Evolutionary conservation across 495 filamentous ascomycete genomes (phyloP), one percentile per base, ranked within the genome.

Genomic region (Staphylotrichum longicolle): DNA sequence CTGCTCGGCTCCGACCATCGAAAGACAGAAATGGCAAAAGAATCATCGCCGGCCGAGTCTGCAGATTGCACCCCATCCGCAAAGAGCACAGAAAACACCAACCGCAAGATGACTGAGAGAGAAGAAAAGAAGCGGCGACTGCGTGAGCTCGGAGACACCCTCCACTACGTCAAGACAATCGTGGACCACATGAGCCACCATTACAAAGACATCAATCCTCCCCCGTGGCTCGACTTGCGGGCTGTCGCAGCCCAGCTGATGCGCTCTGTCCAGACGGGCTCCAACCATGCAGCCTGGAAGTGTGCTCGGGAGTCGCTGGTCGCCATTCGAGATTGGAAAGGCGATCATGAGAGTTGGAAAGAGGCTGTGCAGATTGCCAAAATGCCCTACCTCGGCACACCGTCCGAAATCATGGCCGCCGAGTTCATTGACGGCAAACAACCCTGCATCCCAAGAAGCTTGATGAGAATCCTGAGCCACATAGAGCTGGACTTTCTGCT

Each of bases 301-400:
- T 14, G 1, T 7, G 20, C 52, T 2, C 7, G 54, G 11, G 53
- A 52, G 0, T 45, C 54, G 0, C 7, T 52, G 20, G 32, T 11
- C 4, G 3, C 5, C 0, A 32, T 62, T 20, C 6, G 40, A 0
- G 7, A 15, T 1, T 57, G 54, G 54, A 62, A 44, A 54, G 27
- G 7, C 1, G 14, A 9, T 11, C 53, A 57, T 40, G 11, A 7
- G 8, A 57, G 1, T 37, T 57, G 54, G 54, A 14, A 20, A 11
- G 46, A 62, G 7, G 60, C 60, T 3, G 47, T 39, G 1, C 1
- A 57, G 33, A 11, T 30, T 8, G 6, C 12, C 5, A 46, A 51
- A n/a, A 62, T 62, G 60, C 60, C 48, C 5, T 42, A 62, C 27
- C 27, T 57, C 4, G 54, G 60, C 9, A 32, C 8, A 12, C 30